phyloP scores from a whole-genome alignment of 352 stramenopile species.

The Blastocystis hominis region DNA sequence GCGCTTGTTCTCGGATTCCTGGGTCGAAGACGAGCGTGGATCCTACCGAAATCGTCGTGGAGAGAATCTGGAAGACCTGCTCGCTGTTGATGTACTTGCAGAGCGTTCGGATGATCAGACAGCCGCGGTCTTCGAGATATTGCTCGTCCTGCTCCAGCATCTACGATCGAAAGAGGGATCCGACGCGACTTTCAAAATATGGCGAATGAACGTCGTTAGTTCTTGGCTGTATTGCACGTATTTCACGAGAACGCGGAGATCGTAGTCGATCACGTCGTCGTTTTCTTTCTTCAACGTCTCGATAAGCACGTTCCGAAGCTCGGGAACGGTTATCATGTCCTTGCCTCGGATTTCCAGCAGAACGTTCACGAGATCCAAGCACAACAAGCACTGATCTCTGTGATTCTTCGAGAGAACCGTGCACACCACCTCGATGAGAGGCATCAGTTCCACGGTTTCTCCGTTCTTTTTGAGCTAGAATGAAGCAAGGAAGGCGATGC shows the following conservation, averaged over 20 bases:
- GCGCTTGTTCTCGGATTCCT: slow-evolving; percentile 70
- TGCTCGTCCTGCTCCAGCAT: slow-evolving; percentile 29
- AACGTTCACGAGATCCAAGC: slow-evolving; percentile 1
- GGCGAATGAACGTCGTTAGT: neutral
- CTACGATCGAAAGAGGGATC: neutral
- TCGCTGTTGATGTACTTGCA: slow-evolving; percentile 91
- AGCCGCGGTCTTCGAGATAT: slow-evolving; percentile 82
- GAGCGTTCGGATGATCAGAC: slow-evolving; percentile 92
- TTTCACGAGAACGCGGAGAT: slow-evolving; percentile 22
- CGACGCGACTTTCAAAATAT: neutral
- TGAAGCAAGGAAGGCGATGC: neutral
- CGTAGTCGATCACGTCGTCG: slow-evolving; percentile 40
- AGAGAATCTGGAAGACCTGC: slow-evolving; percentile 92
- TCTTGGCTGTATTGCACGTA: slow-evolving; percentile 3
- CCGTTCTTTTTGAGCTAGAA: slow-evolving; percentile 23
- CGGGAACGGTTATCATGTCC: neutral
- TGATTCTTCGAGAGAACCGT: neutral
- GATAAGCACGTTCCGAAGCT: neutral
- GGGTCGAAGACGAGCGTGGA: neutral
- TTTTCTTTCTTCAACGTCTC: slow-evolving; percentile 19
- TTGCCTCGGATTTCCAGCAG: slow-evolving; percentile 3
- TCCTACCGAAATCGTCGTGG: slow-evolving; percentile 61
- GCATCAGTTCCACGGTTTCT: neutral
- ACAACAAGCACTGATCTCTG: neutral
- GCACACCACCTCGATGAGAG: slow-evolving; percentile 12